Percentiles rank a stretch among this genome's conserved stretches.
These are phyloP conservation scores for Zygotorulaspora mrakii DNA, from an alignment of 1,139 yeast species.

Conservation along the genomic window DNA sequence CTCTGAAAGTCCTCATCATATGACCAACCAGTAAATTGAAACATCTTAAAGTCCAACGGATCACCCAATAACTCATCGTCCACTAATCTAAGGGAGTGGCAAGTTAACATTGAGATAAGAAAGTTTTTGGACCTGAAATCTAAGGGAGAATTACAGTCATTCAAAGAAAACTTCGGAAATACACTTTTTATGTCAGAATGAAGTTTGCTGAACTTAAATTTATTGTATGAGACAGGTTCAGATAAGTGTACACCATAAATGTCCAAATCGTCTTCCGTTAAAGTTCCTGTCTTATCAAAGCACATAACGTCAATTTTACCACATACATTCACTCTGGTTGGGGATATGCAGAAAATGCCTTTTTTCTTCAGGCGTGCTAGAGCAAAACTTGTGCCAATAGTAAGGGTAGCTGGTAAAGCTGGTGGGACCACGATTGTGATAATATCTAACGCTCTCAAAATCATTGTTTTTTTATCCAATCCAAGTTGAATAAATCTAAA, in stretches of 20 bases:
- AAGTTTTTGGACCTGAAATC: slow-evolving; percentile 33
- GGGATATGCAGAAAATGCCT: slow-evolving; percentile 83
- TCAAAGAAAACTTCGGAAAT: slow-evolving; percentile 30
- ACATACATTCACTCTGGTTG: slow-evolving; percentile 88
- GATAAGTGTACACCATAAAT: slow-evolving; percentile 74
- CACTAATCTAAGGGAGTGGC: slow-evolving; percentile 80
- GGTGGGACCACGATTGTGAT: slow-evolving; percentile 98
- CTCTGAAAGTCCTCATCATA: slow-evolving; percentile 60
- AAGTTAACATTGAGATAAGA: slow-evolving; percentile 62
- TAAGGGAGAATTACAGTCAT: slow-evolving; percentile 30
- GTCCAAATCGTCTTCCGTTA: slow-evolving; percentile 95
- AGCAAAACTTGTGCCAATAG: slow-evolving; percentile 95
- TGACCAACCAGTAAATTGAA: slow-evolving; percentile 77
- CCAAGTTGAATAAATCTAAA: slow-evolving; percentile 77
- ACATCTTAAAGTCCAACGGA: slow-evolving; percentile 90
- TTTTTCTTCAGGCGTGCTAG: slow-evolving; percentile 64
- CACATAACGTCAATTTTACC: slow-evolving; percentile 88
- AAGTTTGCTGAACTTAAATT: slow-evolving; percentile 50
- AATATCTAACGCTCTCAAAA: slow-evolving; percentile 85
- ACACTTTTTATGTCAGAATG: slow-evolving; percentile 38
- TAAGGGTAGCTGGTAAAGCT: slow-evolving; percentile 93
- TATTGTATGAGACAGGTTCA: slow-evolving; percentile 48
- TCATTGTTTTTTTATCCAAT: slow-evolving; percentile 61
- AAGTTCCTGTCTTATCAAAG: slow-evolving; percentile 95
- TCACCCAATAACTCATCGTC: slow-evolving; percentile 86